Evolutionary conservation across 139 green algal species (phyloP).

Genomic region (Monoraphidium neglectum): DNA sequence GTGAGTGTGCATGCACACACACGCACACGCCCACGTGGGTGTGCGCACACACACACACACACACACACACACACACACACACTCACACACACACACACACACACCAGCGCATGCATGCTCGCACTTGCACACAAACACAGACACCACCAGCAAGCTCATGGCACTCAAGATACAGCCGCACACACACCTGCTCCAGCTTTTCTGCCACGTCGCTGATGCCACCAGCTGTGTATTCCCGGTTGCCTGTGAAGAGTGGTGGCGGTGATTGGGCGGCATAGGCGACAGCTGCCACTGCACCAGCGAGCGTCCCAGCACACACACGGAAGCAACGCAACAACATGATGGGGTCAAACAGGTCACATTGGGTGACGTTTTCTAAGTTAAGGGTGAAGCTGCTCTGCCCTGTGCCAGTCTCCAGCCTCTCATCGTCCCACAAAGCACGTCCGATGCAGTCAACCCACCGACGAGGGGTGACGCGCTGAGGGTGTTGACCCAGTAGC

Average conservation of each 20-base stretch:
- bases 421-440: too few species aligned
- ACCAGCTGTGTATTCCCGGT: slow-evolving; percentile 73
- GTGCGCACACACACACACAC: neutral
- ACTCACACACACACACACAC: neutral
- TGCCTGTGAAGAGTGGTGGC: slow-evolving; percentile 33
- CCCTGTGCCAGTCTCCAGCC: too few species aligned
- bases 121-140: neutral
- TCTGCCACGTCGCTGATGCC: slow-evolving; percentile 91
- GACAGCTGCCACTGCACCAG: too few species aligned
- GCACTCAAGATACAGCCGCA: slow-evolving; percentile 1
- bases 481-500: slow-evolving; percentile 96
- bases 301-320: too few species aligned
- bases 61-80: neutral
- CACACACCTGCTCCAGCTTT: slow-evolving; percentile 87
- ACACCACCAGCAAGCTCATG: neutral
- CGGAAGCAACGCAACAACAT: too few species aligned
- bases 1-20: neutral
- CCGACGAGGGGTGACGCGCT: slow-evolving; percentile 75
- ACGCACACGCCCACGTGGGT: too few species aligned
- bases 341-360: too few species aligned
- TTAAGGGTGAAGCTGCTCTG: too few species aligned
- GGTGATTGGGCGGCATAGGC: too few species aligned
- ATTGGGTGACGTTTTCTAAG: too few species aligned
- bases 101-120: too few species aligned
- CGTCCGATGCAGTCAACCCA: too few species aligned